Evolutionary conservation across 441 rosid genomes (phyloP).

Genomic region (Adansonia grandidieri): DNA sequence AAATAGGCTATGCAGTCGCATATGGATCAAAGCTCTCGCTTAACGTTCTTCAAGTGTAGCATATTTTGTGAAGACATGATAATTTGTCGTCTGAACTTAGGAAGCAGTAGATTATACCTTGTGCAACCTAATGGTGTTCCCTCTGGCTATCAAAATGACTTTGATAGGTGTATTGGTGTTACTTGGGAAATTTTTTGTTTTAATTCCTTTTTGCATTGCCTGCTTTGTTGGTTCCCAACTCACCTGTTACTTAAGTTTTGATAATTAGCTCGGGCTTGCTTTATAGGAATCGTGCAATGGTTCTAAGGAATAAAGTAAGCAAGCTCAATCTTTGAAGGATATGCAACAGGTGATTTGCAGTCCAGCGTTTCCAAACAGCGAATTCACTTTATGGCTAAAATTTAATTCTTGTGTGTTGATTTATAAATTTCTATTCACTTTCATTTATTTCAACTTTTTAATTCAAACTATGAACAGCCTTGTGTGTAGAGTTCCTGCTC

Average conservation of each 20-base stretch:
- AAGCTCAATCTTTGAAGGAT: conserved; percentile 24
- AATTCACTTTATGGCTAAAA: conserved; percentile 23
- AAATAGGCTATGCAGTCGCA: conserved; percentile 35
- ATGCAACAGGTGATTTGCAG: conserved; percentile 23
- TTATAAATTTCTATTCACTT: conserved; percentile 9
- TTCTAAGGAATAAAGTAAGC: conserved; percentile 35
- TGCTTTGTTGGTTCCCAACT: conserved; percentile 24
- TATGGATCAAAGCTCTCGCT: conserved; percentile 9
- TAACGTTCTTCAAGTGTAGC: conserved; percentile 13
- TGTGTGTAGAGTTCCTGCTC: conserved; percentile 25
- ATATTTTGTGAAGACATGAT: conserved; percentile 1
- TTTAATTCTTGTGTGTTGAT: neutral
- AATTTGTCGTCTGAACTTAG: conserved; percentile 20
- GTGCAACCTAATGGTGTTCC: conserved; percentile 6
- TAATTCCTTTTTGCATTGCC: conserved; percentile 12
- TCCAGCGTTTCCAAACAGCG: conserved; percentile 22
- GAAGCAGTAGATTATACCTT: conserved; percentile 1
- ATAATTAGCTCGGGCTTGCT: conserved; percentile 32
- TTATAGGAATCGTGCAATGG: conserved; percentile 24
- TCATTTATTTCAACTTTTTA: neutral
- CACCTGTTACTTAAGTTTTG: conserved; percentile 31
- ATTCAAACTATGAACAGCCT: conserved; percentile 26
- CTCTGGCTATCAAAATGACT: conserved; percentile 15
- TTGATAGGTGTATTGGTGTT: conserved; percentile 15
- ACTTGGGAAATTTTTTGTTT: neutral